phyloP scores from a whole-genome alignment of 768 basidiomycete genomes.

The Roridomyces roridus region DNA sequence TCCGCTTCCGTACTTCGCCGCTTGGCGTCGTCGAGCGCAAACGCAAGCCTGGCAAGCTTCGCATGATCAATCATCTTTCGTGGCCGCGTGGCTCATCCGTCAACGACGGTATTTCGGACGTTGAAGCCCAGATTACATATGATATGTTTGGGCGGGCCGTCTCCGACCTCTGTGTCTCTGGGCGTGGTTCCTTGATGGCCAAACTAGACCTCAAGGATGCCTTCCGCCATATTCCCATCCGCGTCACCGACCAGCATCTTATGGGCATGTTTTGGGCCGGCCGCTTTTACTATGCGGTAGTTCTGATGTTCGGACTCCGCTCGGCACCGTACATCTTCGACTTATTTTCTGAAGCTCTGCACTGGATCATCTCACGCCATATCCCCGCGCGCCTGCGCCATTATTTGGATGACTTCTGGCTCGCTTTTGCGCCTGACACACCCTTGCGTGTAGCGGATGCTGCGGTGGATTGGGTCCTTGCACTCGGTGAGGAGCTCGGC shows the following conservation, averaged over 20 bases:
- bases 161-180: constrained; percentile 28
- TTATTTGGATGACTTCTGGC: constrained; percentile 44
- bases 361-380: constrained; percentile 45
- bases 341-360: constrained; percentile 44
- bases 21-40: constrained; percentile 31
- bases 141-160: constrained; percentile 33
- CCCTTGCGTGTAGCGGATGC: neutral
- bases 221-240: constrained; percentile 43
- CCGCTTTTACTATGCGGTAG: constrained; percentile 34
- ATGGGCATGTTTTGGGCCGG: constrained; percentile 39
- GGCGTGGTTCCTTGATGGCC: constrained; percentile 35
- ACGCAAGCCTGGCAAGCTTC: constrained; percentile 26
- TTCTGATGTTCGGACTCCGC: constrained; percentile 39
- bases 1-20: constrained; percentile 30
- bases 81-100: constrained; percentile 34
- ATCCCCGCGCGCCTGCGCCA: constrained; percentile 37
- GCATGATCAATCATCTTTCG: constrained; percentile 37
- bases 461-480: constrained; percentile 37
- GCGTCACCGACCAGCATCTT: constrained; percentile 35
- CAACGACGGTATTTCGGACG: constrained; percentile 38
- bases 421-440: constrained; percentile 26
- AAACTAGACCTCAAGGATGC: constrained; percentile 45
- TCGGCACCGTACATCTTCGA: constrained; percentile 47
- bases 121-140: constrained; percentile 35
- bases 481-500: constrained; percentile 32